Base-by-base conservation (phyloP, 2,329 filamentous ascomycete genomes). In the Trichoderma hamatum region DNA sequence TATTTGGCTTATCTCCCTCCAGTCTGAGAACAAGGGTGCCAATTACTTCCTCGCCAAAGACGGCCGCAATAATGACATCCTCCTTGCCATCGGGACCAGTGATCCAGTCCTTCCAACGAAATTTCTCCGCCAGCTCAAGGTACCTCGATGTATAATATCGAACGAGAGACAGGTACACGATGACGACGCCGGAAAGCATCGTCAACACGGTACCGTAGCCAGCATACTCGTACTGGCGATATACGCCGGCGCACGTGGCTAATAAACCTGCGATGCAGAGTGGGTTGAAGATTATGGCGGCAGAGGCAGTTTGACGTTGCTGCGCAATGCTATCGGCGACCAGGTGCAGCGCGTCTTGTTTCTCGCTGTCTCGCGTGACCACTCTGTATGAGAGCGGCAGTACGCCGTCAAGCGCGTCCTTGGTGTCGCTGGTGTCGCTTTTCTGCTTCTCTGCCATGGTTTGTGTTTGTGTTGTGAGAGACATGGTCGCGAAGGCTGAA, bases 311-410 rank as follows among this genome's bases (percentile, higher is more conserved):
- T 77, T 93, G 90, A 65, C 92, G 89, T 80, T 96, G 93, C 77
- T 97, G 91, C 30, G 92, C 92, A 68, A 96, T 88, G 72, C 90
- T 92, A 80, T 96, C 92, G 65, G 92, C 89, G 58, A 97, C 85
- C 21, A 97, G 85, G 71, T 86, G 86, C 67, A 97, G 83, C 14
- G 90, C 90, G 68, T 88, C 85, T 71, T 88, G 81, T 76, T 89
- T 88, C 75, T 93, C 90, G 55, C 82, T 76, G 58, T 86, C 80
- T 51, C 74, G 74, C 49, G 82, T 82, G 54, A 89, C 79, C 56
- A 85, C 76, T 71, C 86, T 85, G 63, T 91, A 88, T 46, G 84
- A 84, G 69, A 94, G 85, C 13, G 88, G 84, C 7, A 89, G 89
- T 49, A 89, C 81, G 71, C 85, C 71, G 36, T 70, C 66, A 6